Conservation (phyloP, 495 filamentous ascomycete species). For the Mycothermus thermophilus region DNA sequence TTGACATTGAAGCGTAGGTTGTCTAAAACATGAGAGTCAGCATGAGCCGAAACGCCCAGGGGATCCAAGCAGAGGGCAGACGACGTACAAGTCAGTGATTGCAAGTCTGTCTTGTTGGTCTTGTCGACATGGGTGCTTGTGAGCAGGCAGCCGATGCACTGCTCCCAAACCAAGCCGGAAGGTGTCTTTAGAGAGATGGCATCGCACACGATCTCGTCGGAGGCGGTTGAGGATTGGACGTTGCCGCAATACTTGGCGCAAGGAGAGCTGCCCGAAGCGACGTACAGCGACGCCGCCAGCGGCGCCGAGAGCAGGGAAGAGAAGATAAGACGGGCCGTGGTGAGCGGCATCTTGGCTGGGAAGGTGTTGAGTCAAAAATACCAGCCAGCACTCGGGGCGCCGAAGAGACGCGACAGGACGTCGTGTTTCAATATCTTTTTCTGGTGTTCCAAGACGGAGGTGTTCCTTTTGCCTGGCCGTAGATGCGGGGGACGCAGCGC, state of each 20-base stretch:
- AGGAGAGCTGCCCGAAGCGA: slow-evolving; percentile 26
- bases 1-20: slow-evolving; percentile 31
- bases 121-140: slow-evolving; percentile 22
- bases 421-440: no score
- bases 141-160: slow-evolving; percentile 30
- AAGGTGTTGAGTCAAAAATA: no score
- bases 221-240: slow-evolving; percentile 21
- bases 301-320: slow-evolving; percentile 12
- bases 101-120: slow-evolving; percentile 21
- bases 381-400: no score
- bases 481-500: slow-evolving; percentile 10
- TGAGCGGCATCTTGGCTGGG: slow-evolving; percentile 14
- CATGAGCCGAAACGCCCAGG: no score
- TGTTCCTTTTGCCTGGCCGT: slow-evolving; percentile 1
- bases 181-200: slow-evolving; percentile 12
- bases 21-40: slow-evolving; percentile 17
- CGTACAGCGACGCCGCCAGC: slow-evolving; percentile 20
- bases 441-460: no score
- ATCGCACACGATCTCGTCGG: slow-evolving; percentile 27
- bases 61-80: no score
- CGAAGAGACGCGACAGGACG: no score
- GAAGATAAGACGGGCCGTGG: slow-evolving; percentile 7
- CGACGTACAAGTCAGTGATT: slow-evolving; percentile 29
- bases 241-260: slow-evolving; percentile 34
- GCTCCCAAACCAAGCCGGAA: slow-evolving; percentile 25